Evolutionary conservation across 2,329 filamentous ascomycete species (phyloP), one percentile per base, ranked within the genome.

Genomic region (Ophiosphaerella herpotricha): DNA sequence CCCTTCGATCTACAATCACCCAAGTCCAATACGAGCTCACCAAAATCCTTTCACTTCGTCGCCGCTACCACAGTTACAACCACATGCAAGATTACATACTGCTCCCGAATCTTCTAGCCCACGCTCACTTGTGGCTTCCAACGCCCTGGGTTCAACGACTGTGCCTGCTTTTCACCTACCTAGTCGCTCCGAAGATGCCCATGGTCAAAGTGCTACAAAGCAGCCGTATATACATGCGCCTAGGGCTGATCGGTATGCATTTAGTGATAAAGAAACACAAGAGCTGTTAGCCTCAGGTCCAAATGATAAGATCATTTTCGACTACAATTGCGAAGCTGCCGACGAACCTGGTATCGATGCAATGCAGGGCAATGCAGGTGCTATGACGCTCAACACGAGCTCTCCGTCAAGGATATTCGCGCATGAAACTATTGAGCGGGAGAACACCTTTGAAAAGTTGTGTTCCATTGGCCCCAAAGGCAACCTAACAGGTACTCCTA

Each of bases 401-500:
- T 46, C 55, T 35, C 31, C 46, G 8, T 18, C 39, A n/a, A 55
- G 32, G 14, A 13, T 21, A 0, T 42, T 52, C 7, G 39, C 46
- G 11, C 46, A 34, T 12, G 44, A 43, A 35, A 9, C 39, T 16
- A 33, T 60, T 3, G 50, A 63, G 26, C 66, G 69, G 2, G 64
- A 69, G 11, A 71, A 72, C 41, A 66, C 67, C 3, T 73, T 74
- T 43, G 59, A 70, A 23, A 73, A 74, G 54, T 43, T 74, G 9
- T 59, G 67, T 2, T 26, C 64, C 4, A 47, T 71, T 18, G 73
- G 72, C 2, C 64, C 67, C 1, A 71, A 67, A 43, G 67, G 57
- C 5, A 75, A 74, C 35, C 43, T 75, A 4, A 75, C 72, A 33
- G 71, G 70, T 4, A 73, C 70, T 4, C 70, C 69, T 21, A 59